Base-by-base conservation (phyloP, 2,329 filamentous ascomycete species). In the Trichoderma polysporum region DNA sequence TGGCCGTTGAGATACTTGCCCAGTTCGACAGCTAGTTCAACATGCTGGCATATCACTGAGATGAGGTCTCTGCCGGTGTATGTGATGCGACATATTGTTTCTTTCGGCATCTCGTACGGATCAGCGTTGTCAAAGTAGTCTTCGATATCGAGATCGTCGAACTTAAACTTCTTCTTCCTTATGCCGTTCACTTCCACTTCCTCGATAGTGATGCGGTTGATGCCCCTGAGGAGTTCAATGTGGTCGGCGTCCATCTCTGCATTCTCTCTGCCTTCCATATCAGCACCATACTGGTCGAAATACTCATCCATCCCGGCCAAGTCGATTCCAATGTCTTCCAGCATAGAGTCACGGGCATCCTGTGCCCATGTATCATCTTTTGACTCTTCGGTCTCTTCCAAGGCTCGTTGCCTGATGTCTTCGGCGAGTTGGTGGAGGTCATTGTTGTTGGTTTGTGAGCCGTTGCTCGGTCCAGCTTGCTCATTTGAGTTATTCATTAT, bases 1-100 rank as follows among this genome's bases (percentile, higher is more conserved):
- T 78, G 73, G 0, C 86, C 77, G 8, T 76, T 74, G 22, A 92
- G 81, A 67, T 85, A 80, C 70, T 82, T 81, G 67, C 84, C 83
- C 8, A 91, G 72, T 57, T 84, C 79, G 54, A 88, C 79, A 52
- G 84, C 77, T 4, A 92, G 77, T 62, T 88, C 85, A 4, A 83
- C 75, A 69, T 79, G 79, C 54, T 76, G 76, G 64, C 78, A 80
- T 17, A 86, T 67, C 0, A 76, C 77, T 39, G 76, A 78, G 71
- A 86, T 74, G 53, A 85, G 74, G 70, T 85, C 80, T 57, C 79
- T 77, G 19, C 73, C 73, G 5, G 67, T 64, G 12, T 74, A 68
- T 41, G 71, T 69, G 50, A 74, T 68, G 22, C 69, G 69, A 5
- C 73, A 64, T n/a, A 61, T 39, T 17, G 4, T 25, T 59, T 45